Conservation (phyloP, 2,329 filamentous ascomycete species). For the Alternaria consortialis region DNA sequence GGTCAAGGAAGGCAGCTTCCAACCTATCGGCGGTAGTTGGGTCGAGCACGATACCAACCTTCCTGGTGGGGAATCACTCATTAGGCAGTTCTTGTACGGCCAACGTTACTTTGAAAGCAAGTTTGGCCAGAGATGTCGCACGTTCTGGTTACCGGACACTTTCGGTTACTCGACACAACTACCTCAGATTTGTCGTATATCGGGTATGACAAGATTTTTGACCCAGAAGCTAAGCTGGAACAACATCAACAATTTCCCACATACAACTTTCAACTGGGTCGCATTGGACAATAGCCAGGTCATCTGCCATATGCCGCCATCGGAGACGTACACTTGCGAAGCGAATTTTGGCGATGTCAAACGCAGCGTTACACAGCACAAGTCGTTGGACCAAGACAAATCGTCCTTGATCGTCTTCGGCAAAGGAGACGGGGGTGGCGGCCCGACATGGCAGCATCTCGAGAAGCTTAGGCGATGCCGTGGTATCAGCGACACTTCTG, state of each 20-base stretch:
- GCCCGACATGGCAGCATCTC: slow-evolving; percentile 90
- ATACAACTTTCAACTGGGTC: slow-evolving; percentile 99
- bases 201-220: slow-evolving; percentile 96
- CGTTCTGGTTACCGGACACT: slow-evolving; percentile 98
- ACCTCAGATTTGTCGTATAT: slow-evolving; percentile 88
- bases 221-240: slow-evolving; percentile 99
- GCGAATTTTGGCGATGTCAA: slow-evolving; percentile 95
- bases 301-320: slow-evolving; percentile 95
- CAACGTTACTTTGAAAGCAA: slow-evolving; percentile 94
- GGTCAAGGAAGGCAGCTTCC: slow-evolving; percentile 88
- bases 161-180: slow-evolving; percentile 97
- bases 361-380: slow-evolving; percentile 89
- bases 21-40: slow-evolving; percentile 97
- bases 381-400: slow-evolving; percentile 91
- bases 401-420: slow-evolving; percentile 93
- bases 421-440: slow-evolving; percentile 95
- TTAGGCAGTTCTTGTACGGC: slow-evolving; percentile 93
- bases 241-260: slow-evolving; percentile 98
- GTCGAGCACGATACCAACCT: slow-evolving; percentile 99
- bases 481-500: slow-evolving; percentile 87
- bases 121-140: slow-evolving; percentile 86
- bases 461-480: slow-evolving; percentile 94
- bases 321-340: slow-evolving; percentile 93
- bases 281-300: slow-evolving; percentile 95
- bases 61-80: slow-evolving; percentile 92